Evolutionary conservation across 2,329 filamentous ascomycete genomes (phyloP).

Genomic region (Sporothrix curviconia): DNA sequence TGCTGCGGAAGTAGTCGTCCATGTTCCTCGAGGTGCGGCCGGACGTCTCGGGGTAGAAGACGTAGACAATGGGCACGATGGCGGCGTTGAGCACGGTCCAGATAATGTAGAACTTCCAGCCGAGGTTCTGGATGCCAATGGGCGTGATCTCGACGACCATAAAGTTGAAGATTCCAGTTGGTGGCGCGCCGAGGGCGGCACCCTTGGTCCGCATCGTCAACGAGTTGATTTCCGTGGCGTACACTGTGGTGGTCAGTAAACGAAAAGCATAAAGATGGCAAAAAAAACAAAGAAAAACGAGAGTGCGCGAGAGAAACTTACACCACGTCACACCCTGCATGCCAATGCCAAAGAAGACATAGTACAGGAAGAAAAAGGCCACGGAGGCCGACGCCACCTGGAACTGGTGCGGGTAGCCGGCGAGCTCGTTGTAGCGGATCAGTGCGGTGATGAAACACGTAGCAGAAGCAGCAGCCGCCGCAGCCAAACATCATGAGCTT

Average conservation of each 20-base stretch:
- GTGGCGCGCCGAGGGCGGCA: constrained; percentile 49
- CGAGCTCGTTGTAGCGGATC: constrained; percentile 40
- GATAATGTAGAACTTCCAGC: constrained; percentile 49
- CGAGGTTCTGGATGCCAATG: constrained; percentile 45
- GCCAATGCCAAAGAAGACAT: constrained; percentile 46
- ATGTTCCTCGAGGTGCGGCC: constrained; percentile 59
- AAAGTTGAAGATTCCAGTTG: constrained; percentile 35
- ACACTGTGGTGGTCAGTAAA: constrained; percentile 45
- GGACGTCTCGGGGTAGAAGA: constrained; percentile 49
- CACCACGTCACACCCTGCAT: constrained; percentile 51
- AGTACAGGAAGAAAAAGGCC: constrained; percentile 44
- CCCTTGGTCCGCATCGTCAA: constrained; percentile 48
- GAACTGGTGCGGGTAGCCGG: constrained; percentile 22
- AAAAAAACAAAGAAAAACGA: constrained; percentile 23
- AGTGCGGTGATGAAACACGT: constrained; percentile 38
- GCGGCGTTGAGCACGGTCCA: constrained; percentile 46
- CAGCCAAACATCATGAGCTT: constrained; percentile 39
- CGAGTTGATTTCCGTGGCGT: constrained; percentile 51
- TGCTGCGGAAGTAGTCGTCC: constrained; percentile 51
- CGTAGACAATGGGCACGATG: constrained; percentile 47
- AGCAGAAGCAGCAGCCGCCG: constrained; percentile 37
- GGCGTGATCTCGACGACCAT: constrained; percentile 58
- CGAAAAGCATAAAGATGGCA: constrained; percentile 29
- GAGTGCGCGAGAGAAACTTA: constrained; percentile 13
- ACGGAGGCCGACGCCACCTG: constrained; percentile 29